These are phyloP conservation scores for Aspergillus udagawae DNA, from an alignment of 2,329 filamentous ascomycete species.

Conservation along the genomic window DNA sequence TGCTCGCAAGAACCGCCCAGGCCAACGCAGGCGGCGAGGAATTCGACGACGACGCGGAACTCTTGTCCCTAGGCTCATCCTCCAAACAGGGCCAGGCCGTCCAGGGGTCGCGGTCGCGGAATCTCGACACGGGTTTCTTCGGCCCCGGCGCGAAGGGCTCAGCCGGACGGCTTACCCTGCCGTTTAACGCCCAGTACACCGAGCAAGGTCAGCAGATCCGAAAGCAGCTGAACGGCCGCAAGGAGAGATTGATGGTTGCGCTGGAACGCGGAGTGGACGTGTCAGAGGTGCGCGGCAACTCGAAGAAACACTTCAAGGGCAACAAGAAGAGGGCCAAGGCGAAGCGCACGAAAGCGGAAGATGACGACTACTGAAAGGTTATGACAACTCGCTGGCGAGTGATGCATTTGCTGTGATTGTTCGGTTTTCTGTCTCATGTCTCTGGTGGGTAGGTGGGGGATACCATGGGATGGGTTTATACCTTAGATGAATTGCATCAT, in stretches of 20 bases:
- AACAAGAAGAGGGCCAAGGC: constrained; percentile 36
- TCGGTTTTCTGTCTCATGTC: not conserved
- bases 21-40: constrained; percentile 15
- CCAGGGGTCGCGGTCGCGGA: constrained; percentile 68
- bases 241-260: constrained; percentile 72
- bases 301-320: constrained; percentile 75
- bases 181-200: constrained; percentile 86
- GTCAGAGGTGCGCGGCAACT: constrained; percentile 61
- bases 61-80: constrained; percentile 9
- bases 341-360: constrained; percentile 25
- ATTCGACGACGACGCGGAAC: constrained; percentile 21
- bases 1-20: constrained; percentile 47
- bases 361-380: constrained; percentile 26
- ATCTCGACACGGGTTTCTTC: constrained; percentile 89
- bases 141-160: constrained; percentile 55
- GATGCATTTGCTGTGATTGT: constrained; percentile 6
- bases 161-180: constrained; percentile 66
- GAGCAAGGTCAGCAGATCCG: constrained; percentile 70
- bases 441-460: not conserved
- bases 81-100: constrained; percentile 38
- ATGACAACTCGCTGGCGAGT: constrained; percentile 22
- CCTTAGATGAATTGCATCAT: not conserved
- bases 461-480: not conserved
- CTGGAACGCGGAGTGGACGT: constrained; percentile 81
- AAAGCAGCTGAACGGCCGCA: constrained; percentile 76